These are phyloP conservation scores for Pichia ethanolica DNA, from an alignment of 805 yeast genomes.

Conservation along the genomic window DNA sequence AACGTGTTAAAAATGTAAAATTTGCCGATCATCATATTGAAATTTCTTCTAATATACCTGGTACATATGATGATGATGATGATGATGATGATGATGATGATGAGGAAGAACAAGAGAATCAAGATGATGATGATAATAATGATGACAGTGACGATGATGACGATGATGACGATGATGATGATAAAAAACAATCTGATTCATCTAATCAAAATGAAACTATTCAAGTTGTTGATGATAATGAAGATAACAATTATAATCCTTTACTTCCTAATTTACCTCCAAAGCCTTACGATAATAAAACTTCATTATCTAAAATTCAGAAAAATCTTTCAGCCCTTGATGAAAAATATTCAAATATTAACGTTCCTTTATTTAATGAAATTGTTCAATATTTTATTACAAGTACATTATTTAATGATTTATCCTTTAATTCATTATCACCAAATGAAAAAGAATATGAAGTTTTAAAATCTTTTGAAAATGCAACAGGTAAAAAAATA, in stretches of 20 bases:
- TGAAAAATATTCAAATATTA: conserved; percentile 20
- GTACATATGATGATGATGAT: neutral
- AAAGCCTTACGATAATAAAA: neutral
- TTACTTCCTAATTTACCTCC: neutral
- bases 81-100: neutral
- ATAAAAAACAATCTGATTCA: neutral
- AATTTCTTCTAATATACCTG: neutral
- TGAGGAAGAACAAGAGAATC: neutral
- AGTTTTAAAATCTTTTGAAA: conserved; percentile 29
- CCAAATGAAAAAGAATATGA: conserved; percentile 30
- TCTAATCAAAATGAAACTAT: neutral
- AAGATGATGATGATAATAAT: neutral
- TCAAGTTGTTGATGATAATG: neutral
- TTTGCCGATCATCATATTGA: neutral
- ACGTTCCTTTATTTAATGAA: conserved; percentile 29
- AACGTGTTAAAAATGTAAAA: too few species aligned
- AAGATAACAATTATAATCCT: neutral
- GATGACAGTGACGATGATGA: neutral
- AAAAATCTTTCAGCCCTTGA: neutral
- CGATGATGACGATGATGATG: neutral
- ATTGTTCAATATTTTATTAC: conserved; percentile 25
- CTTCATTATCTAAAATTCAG: neutral
- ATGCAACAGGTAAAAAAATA: conserved; percentile 18
- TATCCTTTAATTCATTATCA: conserved; percentile 27
- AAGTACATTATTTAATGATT: conserved; percentile 27